phyloP scores from a whole-genome alignment of 495 filamentous ascomycete species.

The Aspergillus nidulans region DNA sequence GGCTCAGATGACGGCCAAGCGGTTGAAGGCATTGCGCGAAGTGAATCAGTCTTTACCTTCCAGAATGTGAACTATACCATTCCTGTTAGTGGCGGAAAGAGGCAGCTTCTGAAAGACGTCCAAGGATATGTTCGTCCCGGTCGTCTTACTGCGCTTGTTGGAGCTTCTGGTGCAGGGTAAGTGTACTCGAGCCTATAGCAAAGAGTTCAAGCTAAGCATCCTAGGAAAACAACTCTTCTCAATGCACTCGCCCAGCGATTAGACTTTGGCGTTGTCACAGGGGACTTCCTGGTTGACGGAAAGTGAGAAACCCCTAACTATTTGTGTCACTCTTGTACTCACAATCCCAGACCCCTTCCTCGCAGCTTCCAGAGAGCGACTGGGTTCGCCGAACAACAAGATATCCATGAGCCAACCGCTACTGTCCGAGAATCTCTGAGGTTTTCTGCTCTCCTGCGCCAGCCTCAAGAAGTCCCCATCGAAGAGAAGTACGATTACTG shows the following conservation, averaged over 20 bases:
- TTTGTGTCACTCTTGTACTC: background rate
- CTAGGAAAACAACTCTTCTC: constrained; percentile 51
- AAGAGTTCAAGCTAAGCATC: constrained; percentile 3
- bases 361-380: constrained; percentile 48
- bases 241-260: constrained; percentile 53
- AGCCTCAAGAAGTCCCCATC: constrained; percentile 50
- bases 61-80: constrained; percentile 74
- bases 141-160: constrained; percentile 67
- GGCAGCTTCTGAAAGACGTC: constrained; percentile 56
- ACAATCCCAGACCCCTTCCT: constrained; percentile 33
- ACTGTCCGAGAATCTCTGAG: constrained; percentile 59
- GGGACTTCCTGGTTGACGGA: constrained; percentile 52
- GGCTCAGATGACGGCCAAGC: constrained; percentile 18
- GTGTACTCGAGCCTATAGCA: background rate
- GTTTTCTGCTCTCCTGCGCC: constrained; percentile 57
- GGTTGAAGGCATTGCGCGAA: constrained; percentile 48
- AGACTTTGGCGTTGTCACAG: constrained; percentile 48
- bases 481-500: constrained; percentile 62
- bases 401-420: constrained; percentile 56
- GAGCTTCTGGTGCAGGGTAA: constrained; percentile 59
- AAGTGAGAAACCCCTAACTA: constrained; percentile 21
- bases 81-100: constrained; percentile 55
- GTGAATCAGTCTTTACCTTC: constrained; percentile 70
- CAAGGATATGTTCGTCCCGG: constrained; percentile 69
- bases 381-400: constrained; percentile 61